These are phyloP conservation scores for Colletotrichum sp. DNA, from an alignment of 2,329 filamentous ascomycete genomes.

Conservation along the genomic window DNA sequence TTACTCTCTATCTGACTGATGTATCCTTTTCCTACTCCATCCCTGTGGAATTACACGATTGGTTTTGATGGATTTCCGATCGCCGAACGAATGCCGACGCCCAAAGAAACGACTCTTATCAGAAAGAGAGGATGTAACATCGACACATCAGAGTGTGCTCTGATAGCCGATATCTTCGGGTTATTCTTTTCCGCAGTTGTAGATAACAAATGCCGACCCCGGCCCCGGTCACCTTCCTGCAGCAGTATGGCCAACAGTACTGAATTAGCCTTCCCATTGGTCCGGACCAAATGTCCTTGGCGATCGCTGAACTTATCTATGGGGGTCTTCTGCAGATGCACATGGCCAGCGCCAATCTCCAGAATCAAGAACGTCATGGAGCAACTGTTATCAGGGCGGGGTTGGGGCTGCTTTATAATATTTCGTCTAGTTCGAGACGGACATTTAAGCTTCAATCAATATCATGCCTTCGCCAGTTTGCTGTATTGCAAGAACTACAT, in stretches of 20 bases:
- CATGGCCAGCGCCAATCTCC: not conserved
- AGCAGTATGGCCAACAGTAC: not conserved
- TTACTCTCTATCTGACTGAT: not conserved
- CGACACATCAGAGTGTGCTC: not conserved
- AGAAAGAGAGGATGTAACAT: not conserved
- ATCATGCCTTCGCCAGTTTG: not conserved
- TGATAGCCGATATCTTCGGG: not conserved
- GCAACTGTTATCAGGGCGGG: not conserved
- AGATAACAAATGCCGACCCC: constrained; percentile 12
- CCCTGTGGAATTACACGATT: not conserved
- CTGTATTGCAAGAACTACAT: not conserved
- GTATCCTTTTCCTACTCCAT: not conserved
- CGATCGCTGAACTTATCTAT: constrained; percentile 1
- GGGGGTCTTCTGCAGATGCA: not conserved
- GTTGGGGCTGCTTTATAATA: not conserved
- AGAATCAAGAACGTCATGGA: not conserved
- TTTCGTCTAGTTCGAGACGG: not conserved
- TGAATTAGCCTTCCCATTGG: not conserved
- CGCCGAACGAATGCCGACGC: not conserved
- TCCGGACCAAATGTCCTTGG: not conserved
- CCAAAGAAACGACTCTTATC: not conserved
- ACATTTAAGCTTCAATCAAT: not conserved
- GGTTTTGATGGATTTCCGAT: not conserved
- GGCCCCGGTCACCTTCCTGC: constrained; percentile 1
- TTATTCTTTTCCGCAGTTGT: not conserved